Base-by-base conservation (phyloP, 2,329 filamentous ascomycete species). In the Claviceps capensis region DNA sequence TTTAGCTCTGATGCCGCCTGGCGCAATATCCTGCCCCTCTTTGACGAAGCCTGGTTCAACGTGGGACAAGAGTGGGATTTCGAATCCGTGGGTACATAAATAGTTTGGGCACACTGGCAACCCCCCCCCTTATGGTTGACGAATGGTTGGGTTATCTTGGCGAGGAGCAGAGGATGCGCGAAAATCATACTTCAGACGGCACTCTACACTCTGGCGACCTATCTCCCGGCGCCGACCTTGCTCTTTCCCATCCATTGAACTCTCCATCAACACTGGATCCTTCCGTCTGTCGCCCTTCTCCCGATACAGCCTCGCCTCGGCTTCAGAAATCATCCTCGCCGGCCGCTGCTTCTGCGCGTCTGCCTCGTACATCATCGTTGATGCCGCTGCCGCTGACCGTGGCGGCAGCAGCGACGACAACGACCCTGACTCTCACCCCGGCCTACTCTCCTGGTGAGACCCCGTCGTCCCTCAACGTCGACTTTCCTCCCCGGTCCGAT, bases 321-420 rank as follows among this genome's bases (percentile, higher is more conserved):
- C 58, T 55, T 49, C 59, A 53, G 54, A 60, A 56, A 52, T 57
- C 58, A 43, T 56, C 62, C 54, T 58, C 61, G 57, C 60, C 63
- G 53, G 60, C 59, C 43, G 60, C 60, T 45, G 52, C 65, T 42
- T 61, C 62, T 17, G 54, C 63, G 47, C 66, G 65, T 44, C 66
- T 67, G 43, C 69, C 70, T 47, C 69, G 70, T 55, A 68, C 65
- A 26, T 72, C 71, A 36, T 73, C 72, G 45, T 64, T 74, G 50
- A 62, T 72, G n/a, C 69, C 70, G 44, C 65, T 69, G 38, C 62
- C 65, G 56, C 62, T 49, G n/a, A 26, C 45, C 41, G 46, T 49
- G 23, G 54, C 53, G 51, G 53, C 51, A 46, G 53, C 55, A 54
- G 53, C 52, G 47, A 56, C 54, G 49, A 55, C 50, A 43, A 54